phyloP scores from a whole-genome alignment of 1,284 basidiomycete species.

The Cryptococcus wingfieldii region DNA sequence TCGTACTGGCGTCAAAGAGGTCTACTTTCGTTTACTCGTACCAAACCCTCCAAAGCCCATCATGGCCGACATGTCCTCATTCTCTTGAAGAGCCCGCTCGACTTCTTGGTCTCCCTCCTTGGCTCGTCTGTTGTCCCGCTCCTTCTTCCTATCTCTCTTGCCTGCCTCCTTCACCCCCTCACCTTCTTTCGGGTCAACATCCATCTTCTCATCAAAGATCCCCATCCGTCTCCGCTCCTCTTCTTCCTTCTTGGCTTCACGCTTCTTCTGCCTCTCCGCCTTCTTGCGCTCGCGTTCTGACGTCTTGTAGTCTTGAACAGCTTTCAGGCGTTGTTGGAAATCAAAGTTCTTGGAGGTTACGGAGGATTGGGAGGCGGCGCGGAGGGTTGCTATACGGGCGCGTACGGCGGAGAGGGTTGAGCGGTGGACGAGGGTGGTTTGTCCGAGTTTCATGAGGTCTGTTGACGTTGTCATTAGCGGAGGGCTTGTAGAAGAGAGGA shows the following conservation, averaged over 20 bases:
- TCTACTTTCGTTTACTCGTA: conserved; percentile 59
- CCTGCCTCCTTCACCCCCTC: conserved; percentile 6
- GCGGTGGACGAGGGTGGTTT: conserved; percentile 83
- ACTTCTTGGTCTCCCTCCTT: conserved; percentile 49
- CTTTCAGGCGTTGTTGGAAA: conserved; percentile 80
- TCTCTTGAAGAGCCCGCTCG: conserved; percentile 54
- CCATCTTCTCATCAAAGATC: conserved; percentile 8
- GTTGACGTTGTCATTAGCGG: conserved; percentile 3
- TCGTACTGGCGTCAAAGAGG: not conserved
- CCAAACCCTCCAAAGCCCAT: conserved; percentile 90
- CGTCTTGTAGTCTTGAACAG: conserved; percentile 63
- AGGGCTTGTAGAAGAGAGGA: not conserved
- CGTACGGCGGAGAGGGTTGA: conserved; percentile 91
- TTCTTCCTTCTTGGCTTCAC: conserved; percentile 33
- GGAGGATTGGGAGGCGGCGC: conserved; percentile 75
- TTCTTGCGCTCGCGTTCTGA: conserved; percentile 55
- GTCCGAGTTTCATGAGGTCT: conserved; percentile 84
- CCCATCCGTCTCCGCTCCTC: conserved; percentile 27
- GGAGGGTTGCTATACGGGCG: conserved; percentile 77
- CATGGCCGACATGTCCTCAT: conserved; percentile 77
- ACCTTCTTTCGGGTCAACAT: conserved; percentile 4
- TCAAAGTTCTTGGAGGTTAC: conserved; percentile 82
- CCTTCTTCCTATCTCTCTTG: conserved; percentile 4
- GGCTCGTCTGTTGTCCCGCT: conserved; percentile 13
- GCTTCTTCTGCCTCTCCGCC: conserved; percentile 54